A percentile compares a stretch with the other conserved stretches of the same genome.
These are phyloP conservation scores for Cyberlindnera lachancei DNA, from an alignment of 805 yeast species.

Conservation along the genomic window DNA sequence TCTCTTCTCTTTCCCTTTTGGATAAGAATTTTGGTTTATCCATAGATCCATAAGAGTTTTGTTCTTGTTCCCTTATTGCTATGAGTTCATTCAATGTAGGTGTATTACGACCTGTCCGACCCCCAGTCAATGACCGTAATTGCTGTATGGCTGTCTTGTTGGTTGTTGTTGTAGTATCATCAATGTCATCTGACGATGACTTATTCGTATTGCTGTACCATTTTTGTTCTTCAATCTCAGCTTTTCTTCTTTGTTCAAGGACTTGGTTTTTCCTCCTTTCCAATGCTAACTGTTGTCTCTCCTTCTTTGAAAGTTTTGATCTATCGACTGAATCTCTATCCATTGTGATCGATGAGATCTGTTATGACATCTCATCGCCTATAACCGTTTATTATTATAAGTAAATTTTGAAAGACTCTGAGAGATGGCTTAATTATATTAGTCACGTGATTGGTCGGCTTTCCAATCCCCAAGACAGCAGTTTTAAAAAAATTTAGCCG, in stretches of 20 bases:
- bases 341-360: too few species aligned
- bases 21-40: conserved; percentile 37
- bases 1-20: conserved; percentile 33
- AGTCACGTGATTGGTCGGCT: too few species aligned
- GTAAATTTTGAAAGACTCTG: too few species aligned
- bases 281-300: conserved; percentile 30
- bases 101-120: neutral
- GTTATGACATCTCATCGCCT: too few species aligned
- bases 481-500: too few species aligned
- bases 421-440: too few species aligned
- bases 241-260: neutral
- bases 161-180: too few species aligned
- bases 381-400: too few species aligned
- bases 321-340: neutral
- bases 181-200: neutral
- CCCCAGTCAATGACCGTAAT: too few species aligned
- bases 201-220: neutral
- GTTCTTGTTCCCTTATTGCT: conserved; percentile 16
- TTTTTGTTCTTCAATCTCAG: neutral
- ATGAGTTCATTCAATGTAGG: conserved; percentile 30
- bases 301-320: conserved; percentile 30
- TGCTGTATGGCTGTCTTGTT: too few species aligned
- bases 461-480: too few species aligned
- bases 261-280: conserved; percentile 13
- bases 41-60: too few species aligned